phyloP scores from a whole-genome alignment of 75 land plant species.

The Pseudotsuga menziesii region DNA sequence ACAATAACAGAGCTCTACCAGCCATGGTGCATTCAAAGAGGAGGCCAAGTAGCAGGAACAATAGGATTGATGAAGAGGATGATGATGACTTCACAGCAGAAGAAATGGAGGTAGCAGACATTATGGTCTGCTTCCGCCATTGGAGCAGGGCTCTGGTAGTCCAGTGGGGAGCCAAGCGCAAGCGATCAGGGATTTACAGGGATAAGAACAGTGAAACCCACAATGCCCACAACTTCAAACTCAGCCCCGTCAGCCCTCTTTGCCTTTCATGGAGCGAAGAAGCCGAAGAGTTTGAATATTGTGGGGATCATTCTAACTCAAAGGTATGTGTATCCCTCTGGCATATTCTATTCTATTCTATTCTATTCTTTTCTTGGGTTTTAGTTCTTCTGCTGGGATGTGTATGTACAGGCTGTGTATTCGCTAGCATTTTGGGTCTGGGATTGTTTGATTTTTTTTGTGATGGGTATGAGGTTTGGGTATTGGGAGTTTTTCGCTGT shows the following conservation, averaged over 20 bases:
- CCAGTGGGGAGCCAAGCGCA: not conserved
- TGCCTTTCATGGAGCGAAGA: not conserved
- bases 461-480: too few relatives aligned
- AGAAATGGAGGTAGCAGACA: constrained; percentile 1
- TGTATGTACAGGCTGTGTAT: too few relatives aligned
- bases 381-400: too few relatives aligned
- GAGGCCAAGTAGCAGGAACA: not conserved
- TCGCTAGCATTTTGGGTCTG: too few relatives aligned
- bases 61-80: not conserved
- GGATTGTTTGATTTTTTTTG: too few relatives aligned
- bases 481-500: too few relatives aligned
- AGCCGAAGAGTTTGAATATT: too few relatives aligned
- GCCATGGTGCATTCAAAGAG: not conserved
- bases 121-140: not conserved
- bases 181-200: not conserved
- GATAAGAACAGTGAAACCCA: not conserved
- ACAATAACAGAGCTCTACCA: not conserved
- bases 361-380: too few relatives aligned
- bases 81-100: not conserved
- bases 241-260: not conserved
- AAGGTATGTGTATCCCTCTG: too few relatives aligned
- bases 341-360: too few relatives aligned
- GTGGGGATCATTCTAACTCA: too few relatives aligned
- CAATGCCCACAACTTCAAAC: not conserved
- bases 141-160: not conserved